Percentiles rank a stretch among this genome's conserved stretches.
phyloP scores from a whole-genome alignment of 768 basidiomycete species.

The Termitomyces sp. region DNA sequence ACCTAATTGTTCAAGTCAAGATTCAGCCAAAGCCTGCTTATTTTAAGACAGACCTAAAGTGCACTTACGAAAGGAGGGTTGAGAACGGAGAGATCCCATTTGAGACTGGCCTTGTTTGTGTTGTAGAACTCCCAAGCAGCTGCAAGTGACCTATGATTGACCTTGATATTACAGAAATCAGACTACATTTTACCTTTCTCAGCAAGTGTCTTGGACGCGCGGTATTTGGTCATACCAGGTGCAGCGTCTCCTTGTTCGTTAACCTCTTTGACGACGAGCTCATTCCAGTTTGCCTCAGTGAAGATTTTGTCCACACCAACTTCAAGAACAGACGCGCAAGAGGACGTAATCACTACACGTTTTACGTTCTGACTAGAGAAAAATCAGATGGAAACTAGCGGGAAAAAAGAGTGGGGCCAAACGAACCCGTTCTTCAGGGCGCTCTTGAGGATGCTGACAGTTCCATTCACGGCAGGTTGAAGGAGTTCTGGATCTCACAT shows the following conservation, averaged over 20 bases:
- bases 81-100: conserved; percentile 50
- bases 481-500: conserved; percentile 47
- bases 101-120: conserved; percentile 33
- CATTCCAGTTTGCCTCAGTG: conserved; percentile 59
- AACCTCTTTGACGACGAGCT: conserved; percentile 41
- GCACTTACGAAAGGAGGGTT: conserved; percentile 46
- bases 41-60: neutral
- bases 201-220: conserved; percentile 56
- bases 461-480: conserved; percentile 70
- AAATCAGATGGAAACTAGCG: neutral
- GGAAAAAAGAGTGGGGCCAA: neutral
- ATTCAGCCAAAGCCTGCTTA: neutral
- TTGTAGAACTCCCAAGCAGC: conserved; percentile 42
- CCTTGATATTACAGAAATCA: neutral
- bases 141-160: conserved; percentile 10
- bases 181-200: conserved; percentile 39
- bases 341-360: conserved; percentile 63
- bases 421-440: conserved; percentile 50
- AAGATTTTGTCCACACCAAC: conserved; percentile 24
- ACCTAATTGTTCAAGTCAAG: conserved; percentile 14
- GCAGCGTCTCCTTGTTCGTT: conserved; percentile 48
- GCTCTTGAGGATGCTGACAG: conserved; percentile 56
- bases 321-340: conserved; percentile 43
- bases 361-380: conserved; percentile 29
- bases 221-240: conserved; percentile 39